Evolutionary conservation across 768 basidiomycete genomes (phyloP).

Genomic region (Rhodocollybia butyracea): DNA sequence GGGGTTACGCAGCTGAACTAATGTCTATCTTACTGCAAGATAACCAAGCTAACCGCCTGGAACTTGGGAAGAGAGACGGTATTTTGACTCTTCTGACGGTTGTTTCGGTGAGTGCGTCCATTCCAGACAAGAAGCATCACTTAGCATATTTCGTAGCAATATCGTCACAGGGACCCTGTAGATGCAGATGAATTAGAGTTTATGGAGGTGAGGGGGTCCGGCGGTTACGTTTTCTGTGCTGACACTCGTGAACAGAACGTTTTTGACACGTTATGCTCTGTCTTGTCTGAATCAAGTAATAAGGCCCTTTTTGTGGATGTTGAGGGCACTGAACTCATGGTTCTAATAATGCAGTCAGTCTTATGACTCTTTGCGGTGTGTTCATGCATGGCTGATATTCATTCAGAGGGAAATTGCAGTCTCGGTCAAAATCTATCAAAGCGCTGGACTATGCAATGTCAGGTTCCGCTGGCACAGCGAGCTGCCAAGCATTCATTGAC

Average conservation of each 20-base stretch:
- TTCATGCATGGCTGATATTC: conserved; percentile 3
- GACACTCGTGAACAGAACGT: no score
- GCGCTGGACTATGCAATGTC: conserved; percentile 89
- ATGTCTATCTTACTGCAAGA: conserved; percentile 88
- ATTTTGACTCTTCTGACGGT: conserved; percentile 74
- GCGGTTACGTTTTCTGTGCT: no score
- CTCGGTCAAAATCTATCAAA: conserved; percentile 84
- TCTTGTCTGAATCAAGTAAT: conserved; percentile 71
- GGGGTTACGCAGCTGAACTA: conserved; percentile 89
- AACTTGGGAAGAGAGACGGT: conserved; percentile 70
- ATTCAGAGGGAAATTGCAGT: conserved; percentile 75
- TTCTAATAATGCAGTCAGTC: conserved; percentile 93
- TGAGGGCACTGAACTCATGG: conserved; percentile 96
- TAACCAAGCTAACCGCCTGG: conserved; percentile 62
- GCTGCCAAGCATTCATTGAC: conserved; percentile 87
- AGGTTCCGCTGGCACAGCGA: conserved; percentile 58
- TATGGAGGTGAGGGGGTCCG: no score
- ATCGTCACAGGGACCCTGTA: conserved; percentile 76
- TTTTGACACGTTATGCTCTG: conserved; percentile 87
- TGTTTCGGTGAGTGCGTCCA: conserved; percentile 61
- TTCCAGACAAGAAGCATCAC: conserved; percentile 8
- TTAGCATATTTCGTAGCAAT: conserved; percentile 55
- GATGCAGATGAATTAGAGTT: conserved; percentile 93
- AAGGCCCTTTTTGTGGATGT: conserved; percentile 83
- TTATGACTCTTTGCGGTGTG: not conserved